Evolutionary conservation across 768 basidiomycete genomes (phyloP).

Genomic region (Auricularia heimuer): DNA sequence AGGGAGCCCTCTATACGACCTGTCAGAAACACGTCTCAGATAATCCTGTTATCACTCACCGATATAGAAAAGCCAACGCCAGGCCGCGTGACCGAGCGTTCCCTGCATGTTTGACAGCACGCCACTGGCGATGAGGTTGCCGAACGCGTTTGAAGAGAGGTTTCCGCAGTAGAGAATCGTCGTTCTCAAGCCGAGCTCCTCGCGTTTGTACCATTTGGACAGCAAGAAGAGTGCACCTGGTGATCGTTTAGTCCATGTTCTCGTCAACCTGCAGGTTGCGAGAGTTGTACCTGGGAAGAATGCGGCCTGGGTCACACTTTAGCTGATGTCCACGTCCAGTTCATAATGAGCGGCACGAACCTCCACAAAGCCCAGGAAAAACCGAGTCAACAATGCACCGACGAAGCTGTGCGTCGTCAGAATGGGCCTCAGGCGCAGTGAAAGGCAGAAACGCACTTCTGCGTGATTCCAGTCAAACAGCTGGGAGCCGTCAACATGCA

Average conservation of each 20-base stretch:
- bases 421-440: neutral
- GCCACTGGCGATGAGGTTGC: conserved; percentile 65
- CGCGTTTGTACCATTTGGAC: conserved; percentile 64
- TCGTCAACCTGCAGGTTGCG: neutral
- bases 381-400: conserved; percentile 57
- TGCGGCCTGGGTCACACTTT: conserved; percentile 28
- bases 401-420: conserved; percentile 35
- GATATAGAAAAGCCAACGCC: conserved; percentile 67
- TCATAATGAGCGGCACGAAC: too few species aligned
- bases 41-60: conserved; percentile 32
- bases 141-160: conserved; percentile 75
- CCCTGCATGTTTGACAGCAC: conserved; percentile 68
- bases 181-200: conserved; percentile 59
- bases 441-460: conserved; percentile 19
- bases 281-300: conserved; percentile 49
- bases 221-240: conserved; percentile 43
- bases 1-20: neutral
- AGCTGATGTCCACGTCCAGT: too few species aligned
- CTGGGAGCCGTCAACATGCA: conserved; percentile 29
- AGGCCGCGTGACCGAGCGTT: conserved; percentile 54
- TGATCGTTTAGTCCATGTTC: neutral
- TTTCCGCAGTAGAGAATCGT: conserved; percentile 63
- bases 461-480: conserved; percentile 29
- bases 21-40: neutral
- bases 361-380: conserved; percentile 63